Base-by-base conservation (phyloP, 768 basidiomycete genomes). In the Epithele typhae region DNA sequence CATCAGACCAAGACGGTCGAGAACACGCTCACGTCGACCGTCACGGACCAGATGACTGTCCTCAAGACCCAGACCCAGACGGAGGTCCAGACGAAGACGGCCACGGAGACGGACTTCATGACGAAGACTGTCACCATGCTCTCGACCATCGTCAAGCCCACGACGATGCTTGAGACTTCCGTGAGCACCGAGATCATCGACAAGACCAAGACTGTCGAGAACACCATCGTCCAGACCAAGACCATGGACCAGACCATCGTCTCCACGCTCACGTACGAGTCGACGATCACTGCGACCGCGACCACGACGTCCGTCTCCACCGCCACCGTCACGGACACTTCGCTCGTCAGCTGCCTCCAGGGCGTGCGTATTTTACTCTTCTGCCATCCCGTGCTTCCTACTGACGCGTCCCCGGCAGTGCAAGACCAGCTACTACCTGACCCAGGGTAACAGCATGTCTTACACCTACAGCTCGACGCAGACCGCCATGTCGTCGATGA, bases 191-290 rank as follows among this genome's bases (percentile, higher is more conserved):
- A 72, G 59, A 72, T 78, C 51, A 72, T 72, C 54, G 79, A 84
- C 66, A 74, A 76, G 77, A 84, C 82, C 32, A 64, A 75, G 69
- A 84, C 81, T 3, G 63, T 82, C 43, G 64, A 75, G 55, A 68
- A 77, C 59, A 83, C 81, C 3, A 46, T 77, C 54, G 80, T 80
- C 1, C 68, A 76, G 25, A 79, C 78, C 14, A 61, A 72, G 56
- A 70, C 73, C 38, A 66, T 76, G 54, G 64, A 76, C 49, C 62
- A 64, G 53, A 82, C 81, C 7, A 54, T 66, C 53, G 42, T 76
- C 32, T 64, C 74, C 64, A 81, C 78, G 7, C 64, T 70, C 44
- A 82, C 81, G 19, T 70, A 74, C 49, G 38, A 78, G 41, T 72
- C 74, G n/a, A 76, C 63, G 5, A 41, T 47, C 17, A 62, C 63